A percentile compares a stretch with the other conserved stretches of the same genome.
phyloP scores from a whole-genome alignment of 1,284 basidiomycete genomes.

The Heterobasidion occidentale region DNA sequence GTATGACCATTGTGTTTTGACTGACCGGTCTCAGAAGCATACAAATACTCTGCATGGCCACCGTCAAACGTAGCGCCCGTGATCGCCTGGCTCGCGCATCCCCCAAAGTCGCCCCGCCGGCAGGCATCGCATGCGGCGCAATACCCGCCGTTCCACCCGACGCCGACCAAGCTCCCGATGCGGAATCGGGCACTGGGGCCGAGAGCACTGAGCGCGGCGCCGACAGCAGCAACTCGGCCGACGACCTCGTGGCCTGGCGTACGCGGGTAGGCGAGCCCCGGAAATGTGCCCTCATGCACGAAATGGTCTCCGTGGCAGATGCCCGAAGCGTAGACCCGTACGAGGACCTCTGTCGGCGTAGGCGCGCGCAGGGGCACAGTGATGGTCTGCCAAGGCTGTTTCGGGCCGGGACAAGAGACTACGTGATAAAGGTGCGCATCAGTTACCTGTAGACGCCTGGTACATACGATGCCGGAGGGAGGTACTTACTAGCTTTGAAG shows the following conservation, averaged over 20 bases:
- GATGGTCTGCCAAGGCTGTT: slow-evolving; percentile 11
- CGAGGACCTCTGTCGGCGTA: slow-evolving; percentile 13
- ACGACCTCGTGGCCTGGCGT: slow-evolving; percentile 15
- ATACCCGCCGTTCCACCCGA: slow-evolving; percentile 16
- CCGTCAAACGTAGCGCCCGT: slow-evolving; percentile 12
- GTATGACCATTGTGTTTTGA: slow-evolving; percentile 1
- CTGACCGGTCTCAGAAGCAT: slow-evolving; percentile 7
- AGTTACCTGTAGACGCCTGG: too few species aligned
- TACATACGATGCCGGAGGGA: not conserved
- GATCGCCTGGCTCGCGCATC: slow-evolving; percentile 9
- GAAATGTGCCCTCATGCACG: slow-evolving; percentile 14
- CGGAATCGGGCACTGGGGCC: slow-evolving; percentile 5
- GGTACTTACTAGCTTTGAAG: not conserved
- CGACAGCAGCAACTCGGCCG: slow-evolving; percentile 12
- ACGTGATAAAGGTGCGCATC: not conserved
- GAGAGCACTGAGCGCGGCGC: slow-evolving; percentile 5
- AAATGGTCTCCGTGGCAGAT: slow-evolving; percentile 19
- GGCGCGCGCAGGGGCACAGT: slow-evolving; percentile 11
- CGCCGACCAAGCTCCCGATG: slow-evolving; percentile 11
- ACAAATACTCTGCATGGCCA: slow-evolving; percentile 11
- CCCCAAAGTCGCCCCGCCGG: slow-evolving; percentile 13
- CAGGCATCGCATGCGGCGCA: slow-evolving; percentile 13
- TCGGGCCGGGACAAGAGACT: not conserved
- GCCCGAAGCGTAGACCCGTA: slow-evolving; percentile 17
- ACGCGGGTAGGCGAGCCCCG: slow-evolving; percentile 13